Evolutionary conservation across 1,139 yeast genomes (phyloP).

Genomic region (Scheffersomyces illinoinensis): DNA sequence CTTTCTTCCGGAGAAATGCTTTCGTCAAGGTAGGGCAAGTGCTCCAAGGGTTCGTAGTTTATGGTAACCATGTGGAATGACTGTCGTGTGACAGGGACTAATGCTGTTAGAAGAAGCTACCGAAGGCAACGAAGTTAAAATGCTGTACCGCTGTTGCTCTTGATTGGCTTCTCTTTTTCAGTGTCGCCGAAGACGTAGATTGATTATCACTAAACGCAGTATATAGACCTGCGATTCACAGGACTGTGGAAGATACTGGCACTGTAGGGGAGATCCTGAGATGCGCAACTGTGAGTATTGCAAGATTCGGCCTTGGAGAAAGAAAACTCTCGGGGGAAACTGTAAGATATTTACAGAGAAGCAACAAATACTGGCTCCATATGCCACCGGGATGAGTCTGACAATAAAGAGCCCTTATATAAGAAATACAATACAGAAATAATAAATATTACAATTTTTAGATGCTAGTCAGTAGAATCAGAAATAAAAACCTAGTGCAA

Average conservation of each 20-base stretch:
- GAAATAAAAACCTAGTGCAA: neutral
- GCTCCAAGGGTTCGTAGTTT: constrained; percentile 31
- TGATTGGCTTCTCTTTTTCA: too few species aligned
- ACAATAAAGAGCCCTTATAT: neutral
- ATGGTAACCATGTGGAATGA: constrained; percentile 23
- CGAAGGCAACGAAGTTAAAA: too few species aligned
- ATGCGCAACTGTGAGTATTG: neutral
- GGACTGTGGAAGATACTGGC: neutral
- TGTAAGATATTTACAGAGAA: neutral
- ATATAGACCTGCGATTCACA: neutral
- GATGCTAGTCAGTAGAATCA: neutral
- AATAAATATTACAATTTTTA: too few species aligned
- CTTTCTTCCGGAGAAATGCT: constrained; percentile 33
- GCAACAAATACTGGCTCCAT: neutral
- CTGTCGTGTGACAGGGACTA: neutral
- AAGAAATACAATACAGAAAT: neutral
- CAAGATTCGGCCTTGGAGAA: neutral
- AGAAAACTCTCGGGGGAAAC: neutral
- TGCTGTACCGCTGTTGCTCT: neutral
- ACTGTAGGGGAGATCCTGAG: neutral
- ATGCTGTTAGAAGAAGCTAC: neutral
- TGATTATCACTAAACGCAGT: neutral
- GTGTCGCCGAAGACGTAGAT: neutral
- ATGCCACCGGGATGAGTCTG: neutral
- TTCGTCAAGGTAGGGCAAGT: constrained; percentile 34